Conservation (phyloP, 139 green algal genomes). For the Chlorella sp. region DNA sequence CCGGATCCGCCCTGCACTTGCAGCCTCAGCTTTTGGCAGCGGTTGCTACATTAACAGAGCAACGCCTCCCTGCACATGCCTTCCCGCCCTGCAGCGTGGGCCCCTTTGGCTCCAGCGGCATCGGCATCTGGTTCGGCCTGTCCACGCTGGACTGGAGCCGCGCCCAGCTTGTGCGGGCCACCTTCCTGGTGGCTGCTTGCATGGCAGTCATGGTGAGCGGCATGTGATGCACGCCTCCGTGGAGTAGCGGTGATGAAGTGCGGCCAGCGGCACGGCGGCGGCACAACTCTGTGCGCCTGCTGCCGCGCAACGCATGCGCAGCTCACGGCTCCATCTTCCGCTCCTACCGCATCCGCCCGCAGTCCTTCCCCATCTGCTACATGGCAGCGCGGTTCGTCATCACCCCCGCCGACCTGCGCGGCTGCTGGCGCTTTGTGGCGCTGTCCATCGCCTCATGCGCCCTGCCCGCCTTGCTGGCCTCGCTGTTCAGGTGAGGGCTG, state of each 20-base stretch:
- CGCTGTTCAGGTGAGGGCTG: constrained; percentile 15
- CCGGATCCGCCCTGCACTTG: no score
- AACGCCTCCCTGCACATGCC: no score
- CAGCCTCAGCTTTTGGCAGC: no score
- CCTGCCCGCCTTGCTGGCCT: constrained; percentile 29
- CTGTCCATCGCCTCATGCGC: constrained; percentile 31
- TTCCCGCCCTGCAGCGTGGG: background rate
- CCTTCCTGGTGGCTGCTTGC: constrained; percentile 36
- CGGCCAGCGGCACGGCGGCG: no score
- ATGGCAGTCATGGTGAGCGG: constrained; percentile 1
- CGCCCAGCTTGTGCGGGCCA: constrained; percentile 27
- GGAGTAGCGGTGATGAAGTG: no score
- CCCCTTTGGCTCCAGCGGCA: constrained; percentile 7
- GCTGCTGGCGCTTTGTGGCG: constrained; percentile 37
- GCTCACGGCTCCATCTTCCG: no score
- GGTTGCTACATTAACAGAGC: no score
- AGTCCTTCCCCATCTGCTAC: constrained; percentile 28
- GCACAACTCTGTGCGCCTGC: no score
- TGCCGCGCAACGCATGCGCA: no score
- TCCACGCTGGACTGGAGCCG: constrained; percentile 34
- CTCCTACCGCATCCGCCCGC: no score
- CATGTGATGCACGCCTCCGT: no score
- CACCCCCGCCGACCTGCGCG: constrained; percentile 22
- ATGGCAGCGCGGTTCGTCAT: constrained; percentile 41
- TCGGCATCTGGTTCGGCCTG: constrained; percentile 58